Evolutionary conservation across 768 basidiomycete genomes (phyloP).

Genomic region (Mrakia gelida): DNA sequence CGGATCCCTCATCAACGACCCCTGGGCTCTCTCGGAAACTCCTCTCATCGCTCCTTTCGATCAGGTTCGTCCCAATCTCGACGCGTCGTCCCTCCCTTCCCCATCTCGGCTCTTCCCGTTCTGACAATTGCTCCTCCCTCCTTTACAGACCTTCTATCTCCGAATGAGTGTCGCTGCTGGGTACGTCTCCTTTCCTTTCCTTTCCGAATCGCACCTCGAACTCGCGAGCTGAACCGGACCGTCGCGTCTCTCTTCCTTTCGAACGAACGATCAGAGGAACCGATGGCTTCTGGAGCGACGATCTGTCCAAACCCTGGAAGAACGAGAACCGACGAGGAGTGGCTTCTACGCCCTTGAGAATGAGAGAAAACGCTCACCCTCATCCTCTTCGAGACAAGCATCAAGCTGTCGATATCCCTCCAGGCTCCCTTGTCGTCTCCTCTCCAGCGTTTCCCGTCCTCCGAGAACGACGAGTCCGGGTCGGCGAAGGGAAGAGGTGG

Average conservation of each 20-base stretch:
- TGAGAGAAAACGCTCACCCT: no score
- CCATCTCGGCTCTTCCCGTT: neutral
- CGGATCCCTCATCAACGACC: slow-evolving; percentile 25
- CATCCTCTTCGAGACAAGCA: neutral
- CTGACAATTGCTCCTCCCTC: neutral
- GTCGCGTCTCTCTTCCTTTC: neutral
- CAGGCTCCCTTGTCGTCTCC: neutral
- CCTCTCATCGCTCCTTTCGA: slow-evolving; percentile 24
- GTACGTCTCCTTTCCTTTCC: neutral
- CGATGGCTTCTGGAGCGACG: slow-evolving; percentile 19
- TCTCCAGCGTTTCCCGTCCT: neutral
- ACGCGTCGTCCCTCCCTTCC: neutral
- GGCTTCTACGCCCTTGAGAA: neutral
- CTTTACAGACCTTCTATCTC: slow-evolving; percentile 1
- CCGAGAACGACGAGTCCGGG: neutral
- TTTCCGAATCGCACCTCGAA: neutral
- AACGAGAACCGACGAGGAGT: slow-evolving; percentile 20
- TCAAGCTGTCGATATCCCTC: neutral
- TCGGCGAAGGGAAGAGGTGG: neutral
- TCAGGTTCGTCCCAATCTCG: neutral
- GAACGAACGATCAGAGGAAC: neutral
- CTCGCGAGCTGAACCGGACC: neutral
- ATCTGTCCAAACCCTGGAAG: slow-evolving; percentile 21
- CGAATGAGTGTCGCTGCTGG: neutral
- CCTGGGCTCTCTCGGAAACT: neutral